Conservation (phyloP, 805 yeast genomes). For the Lachancea waltii region DNA sequence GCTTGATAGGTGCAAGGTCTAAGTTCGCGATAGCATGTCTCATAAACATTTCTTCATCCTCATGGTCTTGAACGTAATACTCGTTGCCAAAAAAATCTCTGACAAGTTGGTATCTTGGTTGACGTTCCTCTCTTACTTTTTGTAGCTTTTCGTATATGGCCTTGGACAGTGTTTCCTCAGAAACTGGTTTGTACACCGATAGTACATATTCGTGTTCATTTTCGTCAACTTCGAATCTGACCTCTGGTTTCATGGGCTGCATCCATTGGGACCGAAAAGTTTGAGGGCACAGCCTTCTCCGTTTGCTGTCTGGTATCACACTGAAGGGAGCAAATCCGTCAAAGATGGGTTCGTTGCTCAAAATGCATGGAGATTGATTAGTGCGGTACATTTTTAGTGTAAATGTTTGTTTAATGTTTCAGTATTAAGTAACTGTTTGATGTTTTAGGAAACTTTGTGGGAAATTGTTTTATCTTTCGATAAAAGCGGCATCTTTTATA, state of each 20-base stretch:
- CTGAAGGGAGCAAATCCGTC: slow-evolving; percentile 7
- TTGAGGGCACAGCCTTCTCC: slow-evolving; percentile 8
- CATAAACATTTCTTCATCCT: slow-evolving; percentile 16
- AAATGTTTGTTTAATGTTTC: not conserved
- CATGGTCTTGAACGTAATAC: slow-evolving; percentile 26
- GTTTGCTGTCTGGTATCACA: slow-evolving; percentile 12
- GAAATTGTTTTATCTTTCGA: too few species aligned
- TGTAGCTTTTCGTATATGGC: slow-evolving; percentile 14
- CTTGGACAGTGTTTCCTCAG: slow-evolving; percentile 16
- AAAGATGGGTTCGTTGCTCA: slow-evolving; percentile 20
- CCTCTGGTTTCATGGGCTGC: not conserved
- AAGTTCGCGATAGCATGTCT: slow-evolving; percentile 17
- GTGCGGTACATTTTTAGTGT: slow-evolving; percentile 16
- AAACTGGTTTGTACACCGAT: slow-evolving; percentile 17
- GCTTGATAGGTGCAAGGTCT: slow-evolving; percentile 17
- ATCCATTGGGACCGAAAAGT: not conserved
- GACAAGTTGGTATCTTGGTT: slow-evolving; percentile 22
- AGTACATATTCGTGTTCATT: slow-evolving; percentile 14
- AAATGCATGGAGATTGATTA: slow-evolving; percentile 22
- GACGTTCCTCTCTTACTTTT: slow-evolving; percentile 15
- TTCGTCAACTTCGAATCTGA: slow-evolving; percentile 14
- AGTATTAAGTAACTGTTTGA: not conserved
- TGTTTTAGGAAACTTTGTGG: too few species aligned
- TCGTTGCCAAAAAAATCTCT: slow-evolving; percentile 28
- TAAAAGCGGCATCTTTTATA: too few species aligned